Conservation (phyloP, 805 yeast genomes). For the Candida khao-thaluensis region DNA sequence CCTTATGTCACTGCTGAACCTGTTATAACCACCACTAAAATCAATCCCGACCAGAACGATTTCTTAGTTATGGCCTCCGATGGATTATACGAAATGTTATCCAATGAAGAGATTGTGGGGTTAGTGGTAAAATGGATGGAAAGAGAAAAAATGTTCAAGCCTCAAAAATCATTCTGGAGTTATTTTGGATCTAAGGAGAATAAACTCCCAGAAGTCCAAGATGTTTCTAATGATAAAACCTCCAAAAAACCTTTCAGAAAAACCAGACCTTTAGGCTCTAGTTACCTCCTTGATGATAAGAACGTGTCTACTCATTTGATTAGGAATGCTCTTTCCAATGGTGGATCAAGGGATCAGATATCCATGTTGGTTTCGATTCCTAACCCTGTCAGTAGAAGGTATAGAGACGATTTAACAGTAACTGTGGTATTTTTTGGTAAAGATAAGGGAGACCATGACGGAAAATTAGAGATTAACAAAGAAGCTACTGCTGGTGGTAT, state of each 20-base stretch:
- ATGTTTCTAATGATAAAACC: conserved; percentile 56
- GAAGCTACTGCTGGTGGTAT: conserved; percentile 61
- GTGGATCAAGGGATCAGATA: conserved; percentile 85
- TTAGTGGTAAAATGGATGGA: conserved; percentile 94
- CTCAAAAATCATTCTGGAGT: conserved; percentile 48
- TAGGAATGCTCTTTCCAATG: conserved; percentile 84
- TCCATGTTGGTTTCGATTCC: conserved; percentile 89
- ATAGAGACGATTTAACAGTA: conserved; percentile 94
- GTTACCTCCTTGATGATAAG: conserved; percentile 70
- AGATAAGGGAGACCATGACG: conserved; percentile 42
- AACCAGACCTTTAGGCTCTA: conserved; percentile 31
- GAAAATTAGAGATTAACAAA: conserved; percentile 53
- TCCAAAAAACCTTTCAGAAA: conserved; percentile 77
- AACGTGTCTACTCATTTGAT: conserved; percentile 92
- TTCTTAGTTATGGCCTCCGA: conserved; percentile 92
- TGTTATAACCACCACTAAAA: conserved; percentile 76
- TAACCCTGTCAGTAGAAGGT: conserved; percentile 83
- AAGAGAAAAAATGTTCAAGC: conserved; percentile 59
- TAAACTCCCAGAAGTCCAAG: conserved; percentile 62
- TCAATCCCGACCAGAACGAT: conserved; percentile 69
- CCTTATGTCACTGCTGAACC: conserved; percentile 99
- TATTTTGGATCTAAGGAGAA: conserved; percentile 41
- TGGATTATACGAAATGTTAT: conserved; percentile 87
- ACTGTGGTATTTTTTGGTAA: conserved; percentile 92
- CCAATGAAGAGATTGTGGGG: conserved; percentile 90